Evolutionary conservation across 2,329 filamentous ascomycete species (phyloP), one percentile per base, ranked within the genome.

Genomic region (Epichloe typhina): DNA sequence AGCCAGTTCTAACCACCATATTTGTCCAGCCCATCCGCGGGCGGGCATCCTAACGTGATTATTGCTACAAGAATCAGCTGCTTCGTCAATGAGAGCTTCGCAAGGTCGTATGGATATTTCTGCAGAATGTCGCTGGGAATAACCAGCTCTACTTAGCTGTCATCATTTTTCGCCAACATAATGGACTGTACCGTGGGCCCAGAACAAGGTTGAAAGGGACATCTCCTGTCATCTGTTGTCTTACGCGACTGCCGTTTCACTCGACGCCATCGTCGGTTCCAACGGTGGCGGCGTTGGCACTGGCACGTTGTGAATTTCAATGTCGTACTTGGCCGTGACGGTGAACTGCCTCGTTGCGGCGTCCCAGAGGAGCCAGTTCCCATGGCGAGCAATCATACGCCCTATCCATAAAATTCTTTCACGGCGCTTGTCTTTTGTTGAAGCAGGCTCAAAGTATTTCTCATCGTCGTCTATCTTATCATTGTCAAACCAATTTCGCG

Each of bases 401-500:
- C 73, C 80, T 0, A 84, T 62, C 68, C 76, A 83, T 0, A 86
- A 59, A 0, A 83, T 74, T 0, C 83, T 70, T 49, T 80, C 76
- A 36, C 72, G 74, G 5, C 83, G 69, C n/a, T 76, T 68, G 15
- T 74, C 72, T 0, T 69, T 70, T 61, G 82, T 82, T 0, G 77
- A 82, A 0, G 79, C 66, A 0, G 77, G 64, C 58, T 86, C 83
- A 44, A 86, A 75, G 15, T 74, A 75, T 41, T 81, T 76, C 53
- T 86, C 82, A 11, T 84, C 80, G n/a, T 86, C 82, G 26, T 86
- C 82, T 5, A 81, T 71, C 52, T 75, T 74, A 1, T 74, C 72
- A 8, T 72, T 71, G 0, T 61, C 56, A 58, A 86, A 86, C 77
- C 78, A 86, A 0, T 71, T 66, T 0, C 64, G 51, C 0, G 82